Percentiles rank a stretch among this genome's conserved stretches.
phyloP scores from a whole-genome alignment of 2,329 filamentous ascomycete genomes.

The Cladosporium colombiae region DNA sequence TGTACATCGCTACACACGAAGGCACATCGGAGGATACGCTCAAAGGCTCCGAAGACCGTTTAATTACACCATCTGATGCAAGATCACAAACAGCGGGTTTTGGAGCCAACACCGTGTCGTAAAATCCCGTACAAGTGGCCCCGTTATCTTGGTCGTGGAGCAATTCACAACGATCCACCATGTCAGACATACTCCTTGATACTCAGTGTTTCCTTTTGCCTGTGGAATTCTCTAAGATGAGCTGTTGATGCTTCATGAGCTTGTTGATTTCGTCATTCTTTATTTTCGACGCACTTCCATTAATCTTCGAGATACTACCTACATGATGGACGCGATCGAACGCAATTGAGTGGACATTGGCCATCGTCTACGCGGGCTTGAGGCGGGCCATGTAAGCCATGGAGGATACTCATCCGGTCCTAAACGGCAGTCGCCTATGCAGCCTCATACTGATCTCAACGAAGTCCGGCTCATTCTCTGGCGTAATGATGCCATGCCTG shows the following conservation, averaged over 20 bases:
- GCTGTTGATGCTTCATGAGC: background rate
- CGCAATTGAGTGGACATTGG: background rate
- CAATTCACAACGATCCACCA: background rate
- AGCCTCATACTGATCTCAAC: slow-evolving; percentile 71
- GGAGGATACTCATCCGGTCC: slow-evolving; percentile 2
- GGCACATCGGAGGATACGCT: background rate
- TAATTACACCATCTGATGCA: background rate
- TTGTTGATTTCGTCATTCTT: background rate
- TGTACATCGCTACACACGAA: background rate
- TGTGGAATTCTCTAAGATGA: background rate
- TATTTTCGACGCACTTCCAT: background rate
- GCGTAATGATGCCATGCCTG: slow-evolving; percentile 74
- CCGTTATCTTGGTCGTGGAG: background rate
- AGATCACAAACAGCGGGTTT: background rate
- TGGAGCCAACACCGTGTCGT: background rate
- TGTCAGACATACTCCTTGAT: background rate
- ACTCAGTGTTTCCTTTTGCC: background rate
- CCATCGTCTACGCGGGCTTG: too few species aligned
- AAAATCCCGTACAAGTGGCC: background rate
- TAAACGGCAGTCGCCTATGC: slow-evolving; percentile 75
- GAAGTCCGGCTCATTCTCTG: slow-evolving; percentile 75
- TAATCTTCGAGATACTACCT: background rate
- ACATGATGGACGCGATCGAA: background rate
- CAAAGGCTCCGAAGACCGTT: background rate
- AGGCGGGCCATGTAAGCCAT: too few species aligned